phyloP scores from a whole-genome alignment of 169 alveolate genomes.

The Plasmodium chabaudi region DNA sequence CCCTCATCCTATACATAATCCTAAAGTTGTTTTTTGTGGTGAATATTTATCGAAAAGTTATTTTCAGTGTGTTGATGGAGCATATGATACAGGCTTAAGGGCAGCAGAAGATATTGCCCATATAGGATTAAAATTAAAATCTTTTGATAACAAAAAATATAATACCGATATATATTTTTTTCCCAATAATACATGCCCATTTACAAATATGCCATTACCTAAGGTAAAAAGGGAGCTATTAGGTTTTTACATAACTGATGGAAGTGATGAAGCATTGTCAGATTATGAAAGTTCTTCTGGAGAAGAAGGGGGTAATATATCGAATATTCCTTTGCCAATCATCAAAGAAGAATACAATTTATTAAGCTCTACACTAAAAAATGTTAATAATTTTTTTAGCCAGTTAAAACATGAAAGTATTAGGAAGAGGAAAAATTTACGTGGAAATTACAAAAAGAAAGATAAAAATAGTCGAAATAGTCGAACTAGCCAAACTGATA shows the following conservation, averaged over 20 bases:
- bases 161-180: conserved; percentile 78
- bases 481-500: not conserved
- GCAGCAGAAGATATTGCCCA: conserved; percentile 88
- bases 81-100: conserved; percentile 85
- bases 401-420: conserved; percentile 6
- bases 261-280: conserved; percentile 84
- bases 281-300: conserved; percentile 78
- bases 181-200: conserved; percentile 75
- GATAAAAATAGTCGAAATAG: no score
- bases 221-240: conserved; percentile 53
- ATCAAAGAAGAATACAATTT: conserved; percentile 38
- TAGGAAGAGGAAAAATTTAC: not conserved
- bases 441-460: not conserved
- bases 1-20: conserved; percentile 83
- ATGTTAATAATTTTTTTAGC: conserved; percentile 11
- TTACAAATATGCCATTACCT: conserved; percentile 81
- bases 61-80: conserved; percentile 87
- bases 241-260: conserved; percentile 86
- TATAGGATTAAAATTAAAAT: conserved; percentile 71
- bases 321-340: conserved; percentile 37
- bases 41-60: conserved; percentile 84
- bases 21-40: conserved; percentile 84
- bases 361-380: conserved; percentile 19
- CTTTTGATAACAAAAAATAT: conserved; percentile 10
- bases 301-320: conserved; percentile 7